These are phyloP conservation scores for Saturnispora hagleri DNA, from an alignment of 805 yeast species.

Conservation along the genomic window DNA sequence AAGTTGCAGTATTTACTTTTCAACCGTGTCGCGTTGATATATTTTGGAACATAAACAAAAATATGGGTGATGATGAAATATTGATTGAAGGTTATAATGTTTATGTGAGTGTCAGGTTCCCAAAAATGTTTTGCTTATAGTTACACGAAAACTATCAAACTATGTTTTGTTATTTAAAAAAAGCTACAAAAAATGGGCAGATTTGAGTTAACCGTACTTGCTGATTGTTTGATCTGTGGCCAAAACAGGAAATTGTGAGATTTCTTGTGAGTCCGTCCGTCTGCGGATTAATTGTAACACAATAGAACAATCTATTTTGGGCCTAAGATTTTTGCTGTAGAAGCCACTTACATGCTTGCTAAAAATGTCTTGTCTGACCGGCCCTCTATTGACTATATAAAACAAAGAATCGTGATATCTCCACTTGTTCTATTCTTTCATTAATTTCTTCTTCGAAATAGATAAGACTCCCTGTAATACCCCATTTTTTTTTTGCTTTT, in stretches of 20 bases:
- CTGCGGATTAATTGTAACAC: not conserved
- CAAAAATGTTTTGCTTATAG: no score
- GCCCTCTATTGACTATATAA: not conserved
- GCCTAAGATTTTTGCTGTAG: not conserved
- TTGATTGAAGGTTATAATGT: not conserved
- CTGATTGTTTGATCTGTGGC: not conserved
- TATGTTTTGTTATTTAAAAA: no score
- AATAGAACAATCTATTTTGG: not conserved
- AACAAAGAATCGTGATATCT: not conserved
- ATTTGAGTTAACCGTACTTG: not conserved
- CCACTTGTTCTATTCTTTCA: not conserved
- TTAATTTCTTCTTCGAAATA: not conserved
- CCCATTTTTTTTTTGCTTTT: not conserved
- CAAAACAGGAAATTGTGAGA: not conserved
- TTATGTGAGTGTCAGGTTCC: not conserved
- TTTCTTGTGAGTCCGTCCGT: not conserved
- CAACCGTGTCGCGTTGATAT: not conserved
- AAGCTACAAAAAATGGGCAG: not conserved
- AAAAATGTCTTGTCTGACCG: not conserved
- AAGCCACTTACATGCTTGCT: not conserved
- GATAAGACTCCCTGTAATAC: not conserved
- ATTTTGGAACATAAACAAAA: not conserved
- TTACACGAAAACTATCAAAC: not conserved
- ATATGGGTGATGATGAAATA: not conserved
- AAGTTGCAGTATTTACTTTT: not conserved